Evolutionary conservation across 768 basidiomycete genomes (phyloP).

Genomic region (Tylopilus sp.): DNA sequence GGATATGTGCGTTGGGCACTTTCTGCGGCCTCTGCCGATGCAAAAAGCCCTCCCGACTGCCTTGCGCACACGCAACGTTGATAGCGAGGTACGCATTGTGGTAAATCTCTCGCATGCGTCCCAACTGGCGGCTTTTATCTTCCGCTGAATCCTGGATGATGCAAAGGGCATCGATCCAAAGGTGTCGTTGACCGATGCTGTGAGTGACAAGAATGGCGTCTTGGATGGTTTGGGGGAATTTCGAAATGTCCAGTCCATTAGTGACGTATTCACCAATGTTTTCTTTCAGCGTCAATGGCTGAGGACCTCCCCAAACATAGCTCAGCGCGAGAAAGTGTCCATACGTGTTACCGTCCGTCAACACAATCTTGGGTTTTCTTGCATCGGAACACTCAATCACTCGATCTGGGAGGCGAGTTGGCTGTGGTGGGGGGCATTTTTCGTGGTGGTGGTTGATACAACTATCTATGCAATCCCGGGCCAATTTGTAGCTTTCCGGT

Average conservation of each 20-base stretch:
- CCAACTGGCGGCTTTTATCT: neutral
- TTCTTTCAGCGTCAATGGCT: neutral
- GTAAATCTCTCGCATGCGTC: neutral
- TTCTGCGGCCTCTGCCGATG: neutral
- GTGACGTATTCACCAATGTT: neutral
- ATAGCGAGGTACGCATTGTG: neutral
- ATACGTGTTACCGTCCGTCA: neutral
- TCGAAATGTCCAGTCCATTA: neutral
- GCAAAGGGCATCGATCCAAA: slow-evolving; percentile 2
- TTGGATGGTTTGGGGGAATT: neutral
- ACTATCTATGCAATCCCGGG: neutral
- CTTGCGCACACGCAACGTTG: neutral
- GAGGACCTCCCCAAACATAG: slow-evolving; percentile 1
- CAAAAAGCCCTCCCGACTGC: neutral
- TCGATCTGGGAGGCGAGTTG: neutral
- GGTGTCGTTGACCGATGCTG: neutral
- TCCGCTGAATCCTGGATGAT: slow-evolving; percentile 1
- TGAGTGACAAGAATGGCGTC: neutral
- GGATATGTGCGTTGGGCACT: neutral
- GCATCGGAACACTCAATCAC: neutral
- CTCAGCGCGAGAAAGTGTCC: neutral
- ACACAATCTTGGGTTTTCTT: neutral
- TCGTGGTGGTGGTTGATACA: neutral
- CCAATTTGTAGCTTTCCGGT: neutral
- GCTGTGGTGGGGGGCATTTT: neutral